Evolutionary conservation across 768 basidiomycete genomes (phyloP).

Genomic region (Tulasnella sp.): DNA sequence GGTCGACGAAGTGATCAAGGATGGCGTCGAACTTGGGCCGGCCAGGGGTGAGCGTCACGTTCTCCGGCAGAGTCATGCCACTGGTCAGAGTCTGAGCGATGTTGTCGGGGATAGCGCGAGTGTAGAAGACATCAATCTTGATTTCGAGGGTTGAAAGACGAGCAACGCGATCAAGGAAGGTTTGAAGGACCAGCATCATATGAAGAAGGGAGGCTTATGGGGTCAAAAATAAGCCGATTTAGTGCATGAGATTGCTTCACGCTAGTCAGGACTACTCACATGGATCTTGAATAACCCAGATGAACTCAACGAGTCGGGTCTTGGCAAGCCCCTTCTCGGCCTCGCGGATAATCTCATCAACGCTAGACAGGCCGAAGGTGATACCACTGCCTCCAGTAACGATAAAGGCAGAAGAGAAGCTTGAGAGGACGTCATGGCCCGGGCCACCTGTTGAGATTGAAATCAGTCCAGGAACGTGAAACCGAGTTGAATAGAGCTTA

Average conservation of each 20-base stretch:
- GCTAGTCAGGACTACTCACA: constrained; percentile 25
- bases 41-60: constrained; percentile 1
- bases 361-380: constrained; percentile 49
- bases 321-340: constrained; percentile 37
- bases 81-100: not conserved
- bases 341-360: constrained; percentile 50
- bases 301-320: constrained; percentile 47
- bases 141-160: constrained; percentile 30
- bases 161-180: constrained; percentile 29
- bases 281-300: constrained; percentile 54
- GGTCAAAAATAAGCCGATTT: constrained; percentile 13
- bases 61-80: not conserved
- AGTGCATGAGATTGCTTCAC: constrained; percentile 6
- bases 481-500: constrained; percentile 19
- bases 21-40: not conserved
- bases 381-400: constrained; percentile 73
- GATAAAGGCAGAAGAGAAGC: constrained; percentile 56
- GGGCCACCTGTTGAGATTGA: constrained; percentile 35
- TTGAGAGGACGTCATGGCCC: constrained; percentile 47
- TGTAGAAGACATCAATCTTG: constrained; percentile 45
- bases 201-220: constrained; percentile 32
- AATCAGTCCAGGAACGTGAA: not conserved
- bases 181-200: constrained; percentile 36
- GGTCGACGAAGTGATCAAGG: not conserved
- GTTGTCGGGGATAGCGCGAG: constrained; percentile 29